Percentiles rank a stretch among this genome's conserved stretches.
These are phyloP conservation scores for Xylaria sp. DNA, from an alignment of 2,329 filamentous ascomycete genomes.

Conservation along the genomic window DNA sequence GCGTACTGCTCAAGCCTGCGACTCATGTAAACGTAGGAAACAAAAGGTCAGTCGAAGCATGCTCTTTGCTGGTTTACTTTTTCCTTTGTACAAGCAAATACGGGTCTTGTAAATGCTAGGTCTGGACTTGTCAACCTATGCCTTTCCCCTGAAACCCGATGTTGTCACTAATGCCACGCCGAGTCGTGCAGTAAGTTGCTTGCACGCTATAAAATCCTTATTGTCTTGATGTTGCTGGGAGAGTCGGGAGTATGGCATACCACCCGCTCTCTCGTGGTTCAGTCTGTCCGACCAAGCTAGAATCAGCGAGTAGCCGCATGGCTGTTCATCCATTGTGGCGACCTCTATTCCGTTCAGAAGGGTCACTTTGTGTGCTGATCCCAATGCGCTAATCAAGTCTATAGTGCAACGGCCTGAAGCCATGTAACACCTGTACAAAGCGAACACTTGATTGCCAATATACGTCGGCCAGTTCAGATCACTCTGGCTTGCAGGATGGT, in stretches of 20 bases:
- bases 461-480: conserved; percentile 32
- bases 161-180: conserved; percentile 11
- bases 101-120: neutral
- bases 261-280: neutral
- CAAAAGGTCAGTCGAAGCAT: conserved; percentile 51
- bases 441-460: conserved; percentile 44
- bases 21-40: conserved; percentile 60
- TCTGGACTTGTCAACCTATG: neutral
- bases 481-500: conserved; percentile 30
- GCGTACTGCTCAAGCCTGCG: conserved; percentile 59
- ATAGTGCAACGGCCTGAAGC: conserved; percentile 54
- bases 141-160: neutral
- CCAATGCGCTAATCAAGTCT: conserved; percentile 20
- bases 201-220: conserved; percentile 3
- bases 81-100: neutral
- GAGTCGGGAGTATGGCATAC: neutral
- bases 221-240: neutral
- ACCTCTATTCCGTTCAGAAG: neutral
- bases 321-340: neutral
- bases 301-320: conserved; percentile 1
- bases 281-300: neutral
- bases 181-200: conserved; percentile 13
- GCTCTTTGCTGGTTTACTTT: neutral
- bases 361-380: conserved; percentile 14
- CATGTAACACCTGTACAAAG: conserved; percentile 55